phyloP scores from a whole-genome alignment of 768 basidiomycete genomes.

The Artomyces pyxidatus region DNA sequence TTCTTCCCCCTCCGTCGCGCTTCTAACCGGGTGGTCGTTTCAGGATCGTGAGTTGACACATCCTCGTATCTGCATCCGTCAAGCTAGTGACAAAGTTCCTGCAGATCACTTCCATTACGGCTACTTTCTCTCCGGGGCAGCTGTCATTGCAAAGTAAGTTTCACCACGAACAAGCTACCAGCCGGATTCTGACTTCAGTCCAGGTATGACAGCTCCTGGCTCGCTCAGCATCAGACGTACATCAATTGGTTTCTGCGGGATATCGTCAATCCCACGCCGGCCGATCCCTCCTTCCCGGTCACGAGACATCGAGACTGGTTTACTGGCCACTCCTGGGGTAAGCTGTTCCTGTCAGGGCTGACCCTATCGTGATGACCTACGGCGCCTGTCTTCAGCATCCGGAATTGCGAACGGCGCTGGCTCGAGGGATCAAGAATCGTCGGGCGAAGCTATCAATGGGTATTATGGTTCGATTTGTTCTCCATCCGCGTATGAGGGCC shows the following conservation, averaged over 20 bases:
- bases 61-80: neutral
- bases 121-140: slow-evolving; percentile 25
- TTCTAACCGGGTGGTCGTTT: too few species aligned
- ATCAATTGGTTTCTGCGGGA: slow-evolving; percentile 26
- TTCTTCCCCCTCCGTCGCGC: neutral
- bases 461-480: slow-evolving; percentile 21
- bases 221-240: slow-evolving; percentile 19
- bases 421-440: slow-evolving; percentile 27
- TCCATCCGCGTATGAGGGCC: neutral
- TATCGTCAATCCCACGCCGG: slow-evolving; percentile 27
- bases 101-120: slow-evolving; percentile 32
- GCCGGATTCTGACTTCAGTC: neutral
- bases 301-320: slow-evolving; percentile 29
- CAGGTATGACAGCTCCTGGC: slow-evolving; percentile 22
- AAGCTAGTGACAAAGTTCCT: too few species aligned
- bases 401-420: slow-evolving; percentile 29
- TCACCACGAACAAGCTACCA: neutral
- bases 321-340: slow-evolving; percentile 31
- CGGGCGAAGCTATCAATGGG: slow-evolving; percentile 28
- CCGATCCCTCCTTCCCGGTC: slow-evolving; percentile 26
- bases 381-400: slow-evolving; percentile 18
- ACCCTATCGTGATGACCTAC: neutral
- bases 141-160: slow-evolving; percentile 26
- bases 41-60: neutral
- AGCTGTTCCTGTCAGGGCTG: neutral